phyloP scores from a whole-genome alignment of 495 filamentous ascomycete genomes.

The Aspergillus steynii region DNA sequence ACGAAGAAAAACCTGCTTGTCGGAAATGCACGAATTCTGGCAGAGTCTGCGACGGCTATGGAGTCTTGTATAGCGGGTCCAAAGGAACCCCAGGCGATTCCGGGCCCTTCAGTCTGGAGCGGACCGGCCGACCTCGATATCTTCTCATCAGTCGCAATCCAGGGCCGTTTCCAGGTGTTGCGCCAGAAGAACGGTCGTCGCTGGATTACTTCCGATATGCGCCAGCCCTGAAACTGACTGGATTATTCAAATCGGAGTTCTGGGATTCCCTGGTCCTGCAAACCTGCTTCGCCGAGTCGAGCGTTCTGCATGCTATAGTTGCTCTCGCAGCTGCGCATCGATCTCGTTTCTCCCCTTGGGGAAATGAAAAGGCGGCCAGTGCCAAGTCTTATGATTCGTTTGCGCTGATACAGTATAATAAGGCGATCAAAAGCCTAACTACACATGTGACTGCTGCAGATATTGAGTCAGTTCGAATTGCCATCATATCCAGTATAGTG shows the following conservation, averaged over 20 bases:
- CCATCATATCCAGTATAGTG: constrained; percentile 49
- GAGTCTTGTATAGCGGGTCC: constrained; percentile 50
- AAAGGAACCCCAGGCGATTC: constrained; percentile 1
- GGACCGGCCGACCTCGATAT: not conserved
- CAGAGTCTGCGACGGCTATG: constrained; percentile 59
- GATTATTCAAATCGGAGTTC: constrained; percentile 62
- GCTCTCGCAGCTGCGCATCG: constrained; percentile 66
- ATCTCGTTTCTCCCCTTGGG: constrained; percentile 35
- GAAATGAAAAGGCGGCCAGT: not conserved
- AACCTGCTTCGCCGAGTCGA: constrained; percentile 59
- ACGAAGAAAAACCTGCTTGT: constrained; percentile 56
- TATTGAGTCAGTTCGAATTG: constrained; percentile 24
- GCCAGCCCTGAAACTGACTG: constrained; percentile 59
- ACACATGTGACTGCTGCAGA: constrained; percentile 17
- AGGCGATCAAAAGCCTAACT: constrained; percentile 2
- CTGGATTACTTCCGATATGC: constrained; percentile 61
- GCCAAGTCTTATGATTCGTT: not conserved
- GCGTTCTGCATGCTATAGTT: constrained; percentile 65
- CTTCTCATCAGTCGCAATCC: not conserved
- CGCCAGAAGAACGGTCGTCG: constrained; percentile 48
- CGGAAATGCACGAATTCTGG: constrained; percentile 54
- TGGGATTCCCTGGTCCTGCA: constrained; percentile 59
- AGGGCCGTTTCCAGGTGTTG: not conserved
- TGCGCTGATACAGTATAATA: constrained; percentile 2
- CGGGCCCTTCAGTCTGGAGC: not conserved